Percentiles rank a stretch among this genome's conserved stretches.
These are phyloP conservation scores for Neurospora hispaniola DNA, from an alignment of 495 filamentous ascomycete species.

Conservation along the genomic window DNA sequence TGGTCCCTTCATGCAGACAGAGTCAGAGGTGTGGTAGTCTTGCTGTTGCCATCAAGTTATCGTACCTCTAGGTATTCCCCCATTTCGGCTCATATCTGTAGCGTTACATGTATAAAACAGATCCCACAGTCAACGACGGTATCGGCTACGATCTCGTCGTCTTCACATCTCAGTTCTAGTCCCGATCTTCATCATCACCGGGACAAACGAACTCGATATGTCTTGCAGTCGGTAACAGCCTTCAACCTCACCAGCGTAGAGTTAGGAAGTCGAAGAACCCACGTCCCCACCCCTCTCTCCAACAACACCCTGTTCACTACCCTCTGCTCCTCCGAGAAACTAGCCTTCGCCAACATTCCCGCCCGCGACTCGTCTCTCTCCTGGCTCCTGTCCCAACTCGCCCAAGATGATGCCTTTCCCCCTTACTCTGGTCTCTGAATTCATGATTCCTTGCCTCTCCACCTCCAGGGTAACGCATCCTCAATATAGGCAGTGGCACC, in stretches of 20 bases:
- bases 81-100: not conserved
- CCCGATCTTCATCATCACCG: not conserved
- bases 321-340: conserved; percentile 7
- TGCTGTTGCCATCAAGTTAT: not conserved
- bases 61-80: not conserved
- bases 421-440: not conserved
- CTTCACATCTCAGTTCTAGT: not conserved
- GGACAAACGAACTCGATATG: not conserved
- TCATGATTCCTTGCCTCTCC: not conserved
- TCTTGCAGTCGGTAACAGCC: not conserved
- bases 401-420: not conserved
- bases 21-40: not conserved
- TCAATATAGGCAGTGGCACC: conserved; percentile 33
- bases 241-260: not conserved
- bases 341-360: conserved; percentile 3
- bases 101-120: not conserved
- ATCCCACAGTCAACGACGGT: not conserved
- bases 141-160: no score
- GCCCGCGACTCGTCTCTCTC: conserved; percentile 2
- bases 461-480: conserved; percentile 3
- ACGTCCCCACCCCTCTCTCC: not conserved
- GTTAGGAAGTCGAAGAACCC: not conserved
- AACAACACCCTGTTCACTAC: conserved; percentile 10
- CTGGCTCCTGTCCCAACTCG: conserved; percentile 10
- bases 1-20: not conserved